Percentiles rank a stretch among this genome's conserved stretches.
These are phyloP conservation scores for Knufia petricola DNA, from an alignment of 2,329 filamentous ascomycete genomes.

Conservation along the genomic window DNA sequence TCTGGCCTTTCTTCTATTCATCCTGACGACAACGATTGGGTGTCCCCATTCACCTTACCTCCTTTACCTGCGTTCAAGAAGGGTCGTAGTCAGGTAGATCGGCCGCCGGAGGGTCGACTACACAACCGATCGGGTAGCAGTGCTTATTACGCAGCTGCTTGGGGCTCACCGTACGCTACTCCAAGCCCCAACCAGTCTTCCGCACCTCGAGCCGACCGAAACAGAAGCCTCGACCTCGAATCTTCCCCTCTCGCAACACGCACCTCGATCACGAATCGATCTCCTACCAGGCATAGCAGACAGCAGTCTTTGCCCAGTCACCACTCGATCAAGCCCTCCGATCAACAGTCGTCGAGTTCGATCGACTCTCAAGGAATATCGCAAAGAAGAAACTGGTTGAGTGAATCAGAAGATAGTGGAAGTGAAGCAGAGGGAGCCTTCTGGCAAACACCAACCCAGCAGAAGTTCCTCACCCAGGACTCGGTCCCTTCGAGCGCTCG, in stretches of 20 bases:
- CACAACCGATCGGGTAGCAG: conserved; percentile 39
- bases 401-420: conserved; percentile 58
- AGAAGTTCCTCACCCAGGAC: conserved; percentile 5
- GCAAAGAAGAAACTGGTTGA: conserved; percentile 73
- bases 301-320: conserved; percentile 4
- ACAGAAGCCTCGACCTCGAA: conserved; percentile 26
- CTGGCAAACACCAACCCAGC: conserved; percentile 16
- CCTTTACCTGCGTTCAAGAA: conserved; percentile 19
- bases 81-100: conserved; percentile 13
- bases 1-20: conserved; percentile 16
- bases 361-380: conserved; percentile 45
- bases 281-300: neutral
- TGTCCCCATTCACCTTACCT: conserved; percentile 21
- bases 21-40: conserved; percentile 18
- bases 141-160: conserved; percentile 64
- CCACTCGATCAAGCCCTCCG: neutral
- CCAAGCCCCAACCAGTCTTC: conserved; percentile 39
- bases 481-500: neutral
- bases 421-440: conserved; percentile 59
- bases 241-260: conserved; percentile 8
- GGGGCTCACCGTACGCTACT: conserved; percentile 82
- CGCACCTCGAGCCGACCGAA: conserved; percentile 22
- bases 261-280: neutral
- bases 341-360: neutral
- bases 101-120: conserved; percentile 16